phyloP scores from a whole-genome alignment of 2,329 filamentous ascomycete genomes.

The Curvularia sp. region DNA sequence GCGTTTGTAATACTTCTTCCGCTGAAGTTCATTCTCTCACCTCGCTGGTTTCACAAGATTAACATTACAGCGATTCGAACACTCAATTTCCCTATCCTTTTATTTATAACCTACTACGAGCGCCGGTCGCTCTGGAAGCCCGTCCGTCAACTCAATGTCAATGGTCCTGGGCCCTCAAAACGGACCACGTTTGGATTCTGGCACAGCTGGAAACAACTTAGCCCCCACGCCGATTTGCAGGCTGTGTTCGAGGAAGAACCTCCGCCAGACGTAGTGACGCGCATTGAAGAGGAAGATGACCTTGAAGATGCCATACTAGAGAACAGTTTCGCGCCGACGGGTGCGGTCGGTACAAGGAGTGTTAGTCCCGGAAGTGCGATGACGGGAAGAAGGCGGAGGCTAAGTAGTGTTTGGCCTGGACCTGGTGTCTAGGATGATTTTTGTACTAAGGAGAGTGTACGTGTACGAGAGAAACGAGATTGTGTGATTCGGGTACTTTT shows the following conservation, averaged over 20 bases:
- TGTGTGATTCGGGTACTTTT: not conserved
- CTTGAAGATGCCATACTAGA: slow-evolving; percentile 55
- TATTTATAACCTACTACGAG: slow-evolving; percentile 74
- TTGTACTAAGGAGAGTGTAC: not conserved
- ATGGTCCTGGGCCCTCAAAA: slow-evolving; percentile 47
- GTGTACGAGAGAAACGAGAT: not conserved
- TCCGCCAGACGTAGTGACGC: slow-evolving; percentile 61
- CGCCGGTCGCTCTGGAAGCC: slow-evolving; percentile 71
- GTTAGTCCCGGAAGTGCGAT: slow-evolving; percentile 43
- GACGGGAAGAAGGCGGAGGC: slow-evolving; percentile 39
- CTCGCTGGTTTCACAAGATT: slow-evolving; percentile 89
- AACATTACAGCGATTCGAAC: slow-evolving; percentile 78
- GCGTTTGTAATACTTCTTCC: slow-evolving; percentile 77
- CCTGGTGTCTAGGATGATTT: slow-evolving; percentile 14
- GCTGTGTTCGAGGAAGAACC: slow-evolving; percentile 76
- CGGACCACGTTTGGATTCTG: slow-evolving; percentile 49
- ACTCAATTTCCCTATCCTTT: slow-evolving; percentile 76
- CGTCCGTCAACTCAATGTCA: slow-evolving; percentile 35
- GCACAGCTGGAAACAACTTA: slow-evolving; percentile 71
- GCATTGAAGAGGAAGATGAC: slow-evolving; percentile 59
- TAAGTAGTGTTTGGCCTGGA: slow-evolving; percentile 48
- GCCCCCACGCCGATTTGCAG: slow-evolving; percentile 73
- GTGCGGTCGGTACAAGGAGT: slow-evolving; percentile 30
- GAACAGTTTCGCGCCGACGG: slow-evolving; percentile 45
- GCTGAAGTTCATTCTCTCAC: slow-evolving; percentile 77